phyloP scores from a whole-genome alignment of 305 asterid genomes.

The Rubia occidens region DNA sequence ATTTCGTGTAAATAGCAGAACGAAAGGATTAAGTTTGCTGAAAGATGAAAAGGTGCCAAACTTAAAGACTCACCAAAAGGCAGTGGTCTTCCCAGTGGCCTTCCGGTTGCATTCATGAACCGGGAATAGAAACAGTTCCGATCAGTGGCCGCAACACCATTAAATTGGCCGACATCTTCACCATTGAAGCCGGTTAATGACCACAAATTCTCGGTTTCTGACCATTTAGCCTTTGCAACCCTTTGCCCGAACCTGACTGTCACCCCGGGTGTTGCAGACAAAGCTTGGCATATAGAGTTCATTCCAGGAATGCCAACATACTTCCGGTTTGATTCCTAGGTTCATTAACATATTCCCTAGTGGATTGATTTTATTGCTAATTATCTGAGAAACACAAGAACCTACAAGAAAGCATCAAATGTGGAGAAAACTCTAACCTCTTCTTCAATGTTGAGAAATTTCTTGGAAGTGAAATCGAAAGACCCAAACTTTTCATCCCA shows the following conservation, averaged over 20 bases:
- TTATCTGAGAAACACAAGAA: background rate
- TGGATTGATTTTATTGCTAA: background rate
- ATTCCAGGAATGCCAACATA: conserved; percentile 87
- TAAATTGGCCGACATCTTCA: conserved; percentile 52
- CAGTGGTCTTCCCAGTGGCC: conserved; percentile 61
- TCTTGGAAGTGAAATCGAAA: conserved; percentile 55
- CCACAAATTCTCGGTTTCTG: conserved; percentile 49
- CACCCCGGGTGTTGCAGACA: conserved; percentile 73
- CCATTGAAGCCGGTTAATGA: conserved; percentile 62
- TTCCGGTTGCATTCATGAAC: conserved; percentile 53
- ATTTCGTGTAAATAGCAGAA: conserved; percentile 6
- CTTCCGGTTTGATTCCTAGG: conserved; percentile 54
- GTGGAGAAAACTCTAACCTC: conserved; percentile 34
- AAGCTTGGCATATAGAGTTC: conserved; percentile 77
- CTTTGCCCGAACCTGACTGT: conserved; percentile 59
- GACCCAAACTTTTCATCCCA: conserved; percentile 75
- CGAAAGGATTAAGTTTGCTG: background rate
- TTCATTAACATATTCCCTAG: background rate
- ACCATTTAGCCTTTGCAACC: conserved; percentile 69
- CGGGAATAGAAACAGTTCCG: conserved; percentile 52
- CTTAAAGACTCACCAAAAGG: conserved; percentile 51
- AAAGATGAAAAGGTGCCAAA: background rate
- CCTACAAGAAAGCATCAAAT: background rate
- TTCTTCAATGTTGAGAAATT: conserved; percentile 38
- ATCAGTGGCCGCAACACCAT: conserved; percentile 78